phyloP scores from a whole-genome alignment of 345 rosid species.

The Ailanthus altissimus region DNA sequence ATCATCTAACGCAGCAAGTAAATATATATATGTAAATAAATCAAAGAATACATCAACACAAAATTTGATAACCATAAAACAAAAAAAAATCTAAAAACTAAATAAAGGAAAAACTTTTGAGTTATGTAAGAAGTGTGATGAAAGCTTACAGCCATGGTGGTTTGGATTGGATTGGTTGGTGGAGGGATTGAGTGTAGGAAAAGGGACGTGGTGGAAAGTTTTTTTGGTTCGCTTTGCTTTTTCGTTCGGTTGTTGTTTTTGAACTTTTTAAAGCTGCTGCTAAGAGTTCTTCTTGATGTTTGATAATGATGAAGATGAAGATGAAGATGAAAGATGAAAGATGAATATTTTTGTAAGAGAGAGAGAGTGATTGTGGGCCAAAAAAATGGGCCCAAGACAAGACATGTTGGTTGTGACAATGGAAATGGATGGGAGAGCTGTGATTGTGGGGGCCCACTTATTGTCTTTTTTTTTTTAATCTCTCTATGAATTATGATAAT shows the following conservation, averaged over 20 bases:
- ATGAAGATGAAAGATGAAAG: background rate
- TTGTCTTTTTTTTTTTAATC: too few species aligned
- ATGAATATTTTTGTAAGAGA: background rate
- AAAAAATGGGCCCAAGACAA: background rate
- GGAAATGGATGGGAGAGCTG: background rate
- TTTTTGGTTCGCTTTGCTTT: background rate
- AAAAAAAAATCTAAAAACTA: too few species aligned
- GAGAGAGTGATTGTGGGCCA: background rate
- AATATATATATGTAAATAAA: background rate
- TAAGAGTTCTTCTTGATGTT: background rate
- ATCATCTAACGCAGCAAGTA: background rate
- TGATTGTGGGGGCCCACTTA: slow-evolving; percentile 11
- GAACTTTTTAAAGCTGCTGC: background rate
- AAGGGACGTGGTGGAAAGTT: background rate
- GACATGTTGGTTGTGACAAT: background rate
- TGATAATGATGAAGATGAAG: background rate
- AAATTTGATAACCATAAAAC: background rate
- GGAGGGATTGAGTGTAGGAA: background rate
- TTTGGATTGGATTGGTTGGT: background rate
- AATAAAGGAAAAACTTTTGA: too few species aligned
- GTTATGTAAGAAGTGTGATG: too few species aligned
- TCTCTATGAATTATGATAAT: background rate
- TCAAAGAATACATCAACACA: background rate
- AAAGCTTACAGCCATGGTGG: slow-evolving; percentile 23
- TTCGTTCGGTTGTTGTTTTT: background rate